Evolutionary conservation across 306 rosid genomes (phyloP).

Genomic region (Elaeagnus macrophylla): DNA sequence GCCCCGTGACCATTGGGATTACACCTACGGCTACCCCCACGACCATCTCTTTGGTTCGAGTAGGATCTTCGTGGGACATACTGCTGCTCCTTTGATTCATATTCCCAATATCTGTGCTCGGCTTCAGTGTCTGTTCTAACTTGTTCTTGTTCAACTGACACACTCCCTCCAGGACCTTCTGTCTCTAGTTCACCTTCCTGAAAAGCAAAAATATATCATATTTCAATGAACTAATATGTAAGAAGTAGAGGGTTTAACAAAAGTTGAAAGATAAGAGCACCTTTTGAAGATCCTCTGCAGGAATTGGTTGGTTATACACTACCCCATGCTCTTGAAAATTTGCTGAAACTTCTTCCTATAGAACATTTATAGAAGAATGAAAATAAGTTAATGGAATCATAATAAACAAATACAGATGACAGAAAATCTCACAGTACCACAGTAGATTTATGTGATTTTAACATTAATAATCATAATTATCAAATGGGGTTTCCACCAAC

Average conservation of each 20-base stretch:
- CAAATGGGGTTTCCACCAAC: no score
- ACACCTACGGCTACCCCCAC: constrained; percentile 63
- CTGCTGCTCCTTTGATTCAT: constrained; percentile 52
- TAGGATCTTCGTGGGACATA: constrained; percentile 40
- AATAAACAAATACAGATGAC: no score
- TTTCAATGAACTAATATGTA: neutral
- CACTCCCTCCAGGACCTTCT: constrained; percentile 28
- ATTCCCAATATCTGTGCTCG: constrained; percentile 33
- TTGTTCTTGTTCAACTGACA: constrained; percentile 37
- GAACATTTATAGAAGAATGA: no score
- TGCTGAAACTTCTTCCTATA: no score
- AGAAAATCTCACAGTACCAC: no score
- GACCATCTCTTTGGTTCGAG: constrained; percentile 56
- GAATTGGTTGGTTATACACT: no score
- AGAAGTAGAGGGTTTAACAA: constrained; percentile 2
- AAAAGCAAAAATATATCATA: constrained; percentile 10
- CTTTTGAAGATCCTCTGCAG: no score
- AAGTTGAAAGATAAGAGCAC: neutral
- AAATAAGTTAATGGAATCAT: no score
- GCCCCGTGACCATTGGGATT: constrained; percentile 59
- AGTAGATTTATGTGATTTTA: no score
- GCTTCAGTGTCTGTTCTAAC: constrained; percentile 26
- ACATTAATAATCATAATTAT: no score
- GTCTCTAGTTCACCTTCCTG: constrained; percentile 41
- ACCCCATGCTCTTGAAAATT: no score